Conservation (phyloP, 1,284 basidiomycete species). For the Malassezia brasiliensis region DNA sequence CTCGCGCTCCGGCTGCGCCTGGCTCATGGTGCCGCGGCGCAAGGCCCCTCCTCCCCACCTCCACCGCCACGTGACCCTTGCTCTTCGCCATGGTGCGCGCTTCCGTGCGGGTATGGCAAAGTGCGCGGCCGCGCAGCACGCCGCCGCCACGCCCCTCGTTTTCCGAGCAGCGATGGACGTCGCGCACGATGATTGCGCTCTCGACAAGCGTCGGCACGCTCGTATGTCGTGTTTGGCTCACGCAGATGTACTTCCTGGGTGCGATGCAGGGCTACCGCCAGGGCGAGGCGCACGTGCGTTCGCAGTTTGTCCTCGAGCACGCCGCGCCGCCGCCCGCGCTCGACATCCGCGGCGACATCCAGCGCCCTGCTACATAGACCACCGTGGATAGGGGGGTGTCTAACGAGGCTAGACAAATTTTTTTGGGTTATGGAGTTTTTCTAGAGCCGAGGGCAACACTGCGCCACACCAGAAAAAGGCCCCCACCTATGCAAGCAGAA, state of each 20-base stretch:
- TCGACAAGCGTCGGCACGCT: constrained; percentile 12
- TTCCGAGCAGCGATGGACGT: constrained; percentile 10
- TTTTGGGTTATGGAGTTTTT: background rate
- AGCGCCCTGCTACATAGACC: background rate
- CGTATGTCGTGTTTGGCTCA: constrained; percentile 1
- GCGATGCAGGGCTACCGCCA: constrained; percentile 10
- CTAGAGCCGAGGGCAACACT: background rate
- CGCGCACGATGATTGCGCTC: constrained; percentile 11
- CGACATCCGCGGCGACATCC: background rate
- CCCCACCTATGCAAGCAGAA: too few species aligned
- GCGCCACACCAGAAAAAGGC: too few species aligned
- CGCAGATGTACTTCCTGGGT: constrained; percentile 11
- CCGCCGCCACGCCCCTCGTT: background rate
- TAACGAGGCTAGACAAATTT: background rate
- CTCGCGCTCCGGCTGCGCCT: constrained; percentile 1
- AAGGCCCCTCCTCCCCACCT: too few species aligned
- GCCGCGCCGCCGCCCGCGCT: background rate
- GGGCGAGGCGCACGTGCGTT: background rate
- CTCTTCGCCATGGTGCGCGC: background rate
- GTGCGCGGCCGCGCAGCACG: background rate
- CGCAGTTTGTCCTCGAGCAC: background rate
- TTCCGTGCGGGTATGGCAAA: too few species aligned
- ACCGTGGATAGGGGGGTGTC: too few species aligned
- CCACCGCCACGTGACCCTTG: too few species aligned
- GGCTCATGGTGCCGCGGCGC: constrained; percentile 8